Percentiles rank a stretch among this genome's conserved stretches.
Evolutionary conservation across 306 rosid genomes (phyloP).

Genomic region (Crotalaria pallida): DNA sequence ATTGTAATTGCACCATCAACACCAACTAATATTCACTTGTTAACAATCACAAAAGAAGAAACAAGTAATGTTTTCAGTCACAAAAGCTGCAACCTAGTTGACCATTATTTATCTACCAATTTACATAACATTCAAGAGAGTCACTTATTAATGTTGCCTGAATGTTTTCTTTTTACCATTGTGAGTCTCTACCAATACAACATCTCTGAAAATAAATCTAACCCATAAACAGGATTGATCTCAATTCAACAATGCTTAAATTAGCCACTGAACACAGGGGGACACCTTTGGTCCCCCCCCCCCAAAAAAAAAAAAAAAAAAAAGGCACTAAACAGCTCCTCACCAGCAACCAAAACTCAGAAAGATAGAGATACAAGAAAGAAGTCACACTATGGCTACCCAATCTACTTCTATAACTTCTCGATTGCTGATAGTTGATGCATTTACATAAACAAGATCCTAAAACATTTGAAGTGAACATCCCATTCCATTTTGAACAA

Average conservation of each 20-base stretch:
- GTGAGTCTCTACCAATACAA: neutral
- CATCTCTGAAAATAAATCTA: neutral
- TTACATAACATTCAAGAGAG: neutral
- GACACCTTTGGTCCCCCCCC: too few relatives aligned
- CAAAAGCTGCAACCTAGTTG: neutral
- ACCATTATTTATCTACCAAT: neutral
- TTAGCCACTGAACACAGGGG: neutral
- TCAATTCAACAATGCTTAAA: neutral
- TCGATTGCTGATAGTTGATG: neutral
- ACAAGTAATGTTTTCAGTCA: neutral
- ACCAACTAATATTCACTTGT: neutral
- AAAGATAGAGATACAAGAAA: neutral
- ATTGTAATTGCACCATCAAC: neutral
- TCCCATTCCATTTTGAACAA: slow-evolving; percentile 1
- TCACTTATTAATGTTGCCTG: neutral
- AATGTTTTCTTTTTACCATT: neutral
- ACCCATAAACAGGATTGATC: neutral
- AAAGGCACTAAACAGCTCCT: neutral
- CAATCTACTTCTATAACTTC: neutral
- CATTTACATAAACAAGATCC: neutral
- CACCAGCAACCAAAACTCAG: neutral
- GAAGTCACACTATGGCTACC: neutral
- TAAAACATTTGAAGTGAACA: neutral
- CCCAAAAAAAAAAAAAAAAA: too few relatives aligned
- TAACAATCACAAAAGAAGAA: neutral